These are phyloP conservation scores for Cucurbita argyrosperma DNA, from an alignment of 306 rosid species.

Conservation along the genomic window DNA sequence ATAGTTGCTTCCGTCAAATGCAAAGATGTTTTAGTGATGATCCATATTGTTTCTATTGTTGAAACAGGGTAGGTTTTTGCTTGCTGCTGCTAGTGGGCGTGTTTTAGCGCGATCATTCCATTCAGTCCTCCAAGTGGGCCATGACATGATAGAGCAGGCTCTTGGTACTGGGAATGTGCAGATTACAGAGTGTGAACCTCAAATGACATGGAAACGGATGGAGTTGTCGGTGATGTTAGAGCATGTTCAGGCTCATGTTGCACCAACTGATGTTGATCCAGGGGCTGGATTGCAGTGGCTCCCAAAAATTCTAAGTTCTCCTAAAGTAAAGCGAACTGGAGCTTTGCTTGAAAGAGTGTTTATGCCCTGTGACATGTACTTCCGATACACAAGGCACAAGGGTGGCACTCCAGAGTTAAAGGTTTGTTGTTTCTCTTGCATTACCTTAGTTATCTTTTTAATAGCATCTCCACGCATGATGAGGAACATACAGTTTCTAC, in stretches of 20 bases:
- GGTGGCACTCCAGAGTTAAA: slow-evolving; percentile 95
- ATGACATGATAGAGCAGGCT: slow-evolving; percentile 88
- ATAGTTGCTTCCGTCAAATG: neutral
- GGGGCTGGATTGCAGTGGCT: slow-evolving; percentile 99
- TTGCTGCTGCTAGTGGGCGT: slow-evolving; percentile 96
- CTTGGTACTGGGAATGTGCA: slow-evolving; percentile 48
- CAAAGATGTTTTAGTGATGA: slow-evolving; percentile 5
- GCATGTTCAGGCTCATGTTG: slow-evolving; percentile 99
- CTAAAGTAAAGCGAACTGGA: slow-evolving; percentile 97
- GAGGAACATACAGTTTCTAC: neutral
- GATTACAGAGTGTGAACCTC: slow-evolving; percentile 64
- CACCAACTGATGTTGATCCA: slow-evolving; percentile 99
- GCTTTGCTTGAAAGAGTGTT: slow-evolving; percentile 99
- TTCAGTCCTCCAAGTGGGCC: slow-evolving; percentile 83
- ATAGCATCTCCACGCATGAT: neutral
- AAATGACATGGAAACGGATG: slow-evolving; percentile 92
- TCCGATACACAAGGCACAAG: slow-evolving; percentile 87
- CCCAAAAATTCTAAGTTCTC: slow-evolving; percentile 87
- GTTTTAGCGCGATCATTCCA: slow-evolving; percentile 91
- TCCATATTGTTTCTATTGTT: slow-evolving; percentile 10
- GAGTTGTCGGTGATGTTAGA: slow-evolving; percentile 93
- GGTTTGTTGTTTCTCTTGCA: slow-evolving; percentile 20
- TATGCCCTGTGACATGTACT: slow-evolving; percentile 98
- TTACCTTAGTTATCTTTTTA: neutral
- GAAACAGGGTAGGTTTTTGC: slow-evolving; percentile 89